Evolutionary conservation across 2,329 filamentous ascomycete species (phyloP).

Genomic region (Berkeleyomyces rouxiae): DNA sequence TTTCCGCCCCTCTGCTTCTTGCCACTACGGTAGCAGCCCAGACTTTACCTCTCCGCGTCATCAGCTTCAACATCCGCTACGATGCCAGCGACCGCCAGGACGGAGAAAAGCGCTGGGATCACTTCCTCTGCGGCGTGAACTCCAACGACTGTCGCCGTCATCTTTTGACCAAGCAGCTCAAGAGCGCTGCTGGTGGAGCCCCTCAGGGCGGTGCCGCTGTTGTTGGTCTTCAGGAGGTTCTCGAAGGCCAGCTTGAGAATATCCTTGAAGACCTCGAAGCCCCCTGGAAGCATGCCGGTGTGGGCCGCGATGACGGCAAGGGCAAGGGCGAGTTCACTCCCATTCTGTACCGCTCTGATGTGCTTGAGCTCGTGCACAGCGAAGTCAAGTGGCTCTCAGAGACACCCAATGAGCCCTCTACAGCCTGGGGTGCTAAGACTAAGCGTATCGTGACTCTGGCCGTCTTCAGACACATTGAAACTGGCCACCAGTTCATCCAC

Average conservation of each 20-base stretch:
- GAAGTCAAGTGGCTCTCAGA: constrained; percentile 60
- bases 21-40: neutral
- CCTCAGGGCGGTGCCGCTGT: constrained; percentile 24
- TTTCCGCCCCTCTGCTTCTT: constrained; percentile 7
- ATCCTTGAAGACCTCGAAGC: constrained; percentile 37
- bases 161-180: constrained; percentile 38
- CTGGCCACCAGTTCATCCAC: constrained; percentile 34
- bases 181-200: constrained; percentile 33
- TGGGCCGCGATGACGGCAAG: constrained; percentile 48
- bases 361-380: constrained; percentile 42
- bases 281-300: constrained; percentile 45
- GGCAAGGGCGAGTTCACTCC: constrained; percentile 62
- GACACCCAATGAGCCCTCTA: constrained; percentile 51
- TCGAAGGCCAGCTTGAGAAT: constrained; percentile 44
- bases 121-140: constrained; percentile 15
- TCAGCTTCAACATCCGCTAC: constrained; percentile 55
- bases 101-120: constrained; percentile 44
- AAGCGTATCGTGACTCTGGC: constrained; percentile 47
- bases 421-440: constrained; percentile 51
- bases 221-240: constrained; percentile 53
- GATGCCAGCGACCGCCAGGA: constrained; percentile 34
- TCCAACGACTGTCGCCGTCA: constrained; percentile 32
- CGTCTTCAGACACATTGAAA: constrained; percentile 36
- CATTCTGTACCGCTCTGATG: constrained; percentile 51
- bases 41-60: constrained; percentile 31